phyloP scores from a whole-genome alignment of 176 grass and related monocot genomes.

The Typha latifolia region DNA sequence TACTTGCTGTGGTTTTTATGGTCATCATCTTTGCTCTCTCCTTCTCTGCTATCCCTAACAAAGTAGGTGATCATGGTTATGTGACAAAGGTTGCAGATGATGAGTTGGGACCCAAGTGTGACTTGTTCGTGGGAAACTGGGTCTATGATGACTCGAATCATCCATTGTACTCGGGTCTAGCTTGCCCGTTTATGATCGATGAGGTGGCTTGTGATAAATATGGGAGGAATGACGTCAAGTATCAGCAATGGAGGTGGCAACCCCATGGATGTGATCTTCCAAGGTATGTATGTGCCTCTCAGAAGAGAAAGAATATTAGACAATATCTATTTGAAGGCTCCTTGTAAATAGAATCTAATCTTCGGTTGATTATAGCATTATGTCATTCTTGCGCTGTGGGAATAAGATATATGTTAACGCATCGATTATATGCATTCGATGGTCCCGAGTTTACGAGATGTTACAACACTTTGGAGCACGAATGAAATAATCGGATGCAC shows the following conservation, averaged over 20 bases:
- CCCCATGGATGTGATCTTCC: conserved; percentile 70
- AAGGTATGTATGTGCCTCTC: conserved; percentile 22
- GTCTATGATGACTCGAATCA: conserved; percentile 47
- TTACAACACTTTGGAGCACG: too few relatives aligned
- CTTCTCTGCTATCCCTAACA: background rate
- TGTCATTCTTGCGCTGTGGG: too few relatives aligned
- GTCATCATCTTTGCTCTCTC: background rate
- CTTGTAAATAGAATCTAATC: too few relatives aligned
- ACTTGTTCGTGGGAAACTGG: conserved; percentile 48
- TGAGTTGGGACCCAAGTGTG: conserved; percentile 25
- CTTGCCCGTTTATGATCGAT: conserved; percentile 54
- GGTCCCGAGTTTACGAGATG: too few relatives aligned
- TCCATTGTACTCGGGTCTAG: conserved; percentile 50
- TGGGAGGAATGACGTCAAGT: conserved; percentile 59
- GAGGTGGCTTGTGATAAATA: conserved; percentile 78
- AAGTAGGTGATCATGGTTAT: background rate
- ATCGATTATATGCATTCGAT: too few relatives aligned
- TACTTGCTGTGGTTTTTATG: background rate
- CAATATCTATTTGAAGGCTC: too few relatives aligned
- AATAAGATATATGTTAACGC: too few relatives aligned
- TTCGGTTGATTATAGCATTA: too few relatives aligned
- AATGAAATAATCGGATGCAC: too few relatives aligned
- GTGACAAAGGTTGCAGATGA: background rate
- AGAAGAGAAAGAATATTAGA: too few relatives aligned
- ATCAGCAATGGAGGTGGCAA: conserved; percentile 96